These are phyloP conservation scores for Pterula multifida DNA, from an alignment of 1,284 basidiomycete species.

Conservation along the genomic window DNA sequence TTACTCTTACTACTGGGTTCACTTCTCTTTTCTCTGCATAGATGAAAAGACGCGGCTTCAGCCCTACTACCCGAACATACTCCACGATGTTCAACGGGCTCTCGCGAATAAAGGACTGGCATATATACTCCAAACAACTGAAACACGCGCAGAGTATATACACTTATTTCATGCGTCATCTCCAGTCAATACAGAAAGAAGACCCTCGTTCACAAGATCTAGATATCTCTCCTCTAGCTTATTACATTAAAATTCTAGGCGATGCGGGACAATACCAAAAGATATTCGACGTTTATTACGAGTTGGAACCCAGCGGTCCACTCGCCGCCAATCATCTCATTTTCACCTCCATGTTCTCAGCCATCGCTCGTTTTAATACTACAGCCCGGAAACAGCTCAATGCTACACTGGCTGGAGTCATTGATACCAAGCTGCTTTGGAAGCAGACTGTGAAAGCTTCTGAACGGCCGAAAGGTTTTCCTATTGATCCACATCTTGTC, in stretches of 20 bases:
- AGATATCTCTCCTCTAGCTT: slow-evolving; percentile 31
- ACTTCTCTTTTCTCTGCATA: slow-evolving; percentile 17
- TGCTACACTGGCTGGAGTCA: background rate
- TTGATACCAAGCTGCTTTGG: slow-evolving; percentile 60
- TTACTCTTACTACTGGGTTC: background rate
- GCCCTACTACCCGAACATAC: slow-evolving; percentile 52
- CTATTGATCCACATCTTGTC: slow-evolving; percentile 40
- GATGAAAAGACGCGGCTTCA: slow-evolving; percentile 74
- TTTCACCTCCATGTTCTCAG: slow-evolving; percentile 51
- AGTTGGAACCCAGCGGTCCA: slow-evolving; percentile 43
- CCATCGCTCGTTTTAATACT: slow-evolving; percentile 25
- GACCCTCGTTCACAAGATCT: slow-evolving; percentile 36
- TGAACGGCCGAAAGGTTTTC: slow-evolving; percentile 28
- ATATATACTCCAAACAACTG: slow-evolving; percentile 41
- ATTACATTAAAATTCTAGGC: slow-evolving; percentile 55
- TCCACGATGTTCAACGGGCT: slow-evolving; percentile 52
- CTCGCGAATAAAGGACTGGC: slow-evolving; percentile 46
- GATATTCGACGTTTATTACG: slow-evolving; percentile 63
- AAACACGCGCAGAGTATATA: slow-evolving; percentile 46
- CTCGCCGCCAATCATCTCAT: slow-evolving; percentile 41
- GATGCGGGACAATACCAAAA: slow-evolving; percentile 42
- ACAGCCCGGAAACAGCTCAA: slow-evolving; percentile 11
- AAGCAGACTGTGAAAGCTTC: slow-evolving; percentile 40
- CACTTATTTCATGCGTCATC: slow-evolving; percentile 36
- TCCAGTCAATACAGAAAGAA: slow-evolving; percentile 31